Conservation (phyloP, 2,329 filamentous ascomycete species). For the Clathrospora elynae region DNA sequence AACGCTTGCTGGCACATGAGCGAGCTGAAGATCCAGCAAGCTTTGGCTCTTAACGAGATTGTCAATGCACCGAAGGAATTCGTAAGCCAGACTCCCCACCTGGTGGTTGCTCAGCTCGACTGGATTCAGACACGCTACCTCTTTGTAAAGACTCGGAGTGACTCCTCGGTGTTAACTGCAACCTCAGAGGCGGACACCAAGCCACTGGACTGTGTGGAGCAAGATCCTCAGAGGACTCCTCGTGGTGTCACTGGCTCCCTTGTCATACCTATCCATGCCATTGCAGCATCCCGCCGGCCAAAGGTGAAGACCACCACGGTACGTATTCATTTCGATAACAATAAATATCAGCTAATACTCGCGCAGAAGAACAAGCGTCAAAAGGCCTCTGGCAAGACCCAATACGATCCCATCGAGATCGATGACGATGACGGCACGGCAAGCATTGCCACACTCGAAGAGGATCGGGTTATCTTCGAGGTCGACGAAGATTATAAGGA, state of each 20-base stretch:
- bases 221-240: slow-evolving; percentile 52
- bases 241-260: slow-evolving; percentile 50
- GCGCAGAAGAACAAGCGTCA: slow-evolving; percentile 32
- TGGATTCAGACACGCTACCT: slow-evolving; percentile 93
- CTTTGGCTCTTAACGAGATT: slow-evolving; percentile 82
- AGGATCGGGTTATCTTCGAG: slow-evolving; percentile 55
- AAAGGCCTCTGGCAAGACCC: slow-evolving; percentile 35
- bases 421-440: slow-evolving; percentile 47
- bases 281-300: slow-evolving; percentile 53
- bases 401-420: slow-evolving; percentile 48
- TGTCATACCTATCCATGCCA: slow-evolving; percentile 59
- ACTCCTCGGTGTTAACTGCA: background rate
- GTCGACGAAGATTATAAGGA: slow-evolving; percentile 19
- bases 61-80: slow-evolving; percentile 74
- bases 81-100: slow-evolving; percentile 60
- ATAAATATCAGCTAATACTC: slow-evolving; percentile 10
- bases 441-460: slow-evolving; percentile 57
- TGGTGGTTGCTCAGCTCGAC: slow-evolving; percentile 75
- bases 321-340: slow-evolving; percentile 1
- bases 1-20: slow-evolving; percentile 68
- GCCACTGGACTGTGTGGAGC: slow-evolving; percentile 40
- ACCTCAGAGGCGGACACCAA: slow-evolving; percentile 19
- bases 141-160: slow-evolving; percentile 58
- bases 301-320: slow-evolving; percentile 24
- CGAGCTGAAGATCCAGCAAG: slow-evolving; percentile 61